Percentiles rank a stretch among this genome's conserved stretches.
Evolutionary conservation across 306 rosid genomes (phyloP).

Genomic region (Vigna reflexopilosa): DNA sequence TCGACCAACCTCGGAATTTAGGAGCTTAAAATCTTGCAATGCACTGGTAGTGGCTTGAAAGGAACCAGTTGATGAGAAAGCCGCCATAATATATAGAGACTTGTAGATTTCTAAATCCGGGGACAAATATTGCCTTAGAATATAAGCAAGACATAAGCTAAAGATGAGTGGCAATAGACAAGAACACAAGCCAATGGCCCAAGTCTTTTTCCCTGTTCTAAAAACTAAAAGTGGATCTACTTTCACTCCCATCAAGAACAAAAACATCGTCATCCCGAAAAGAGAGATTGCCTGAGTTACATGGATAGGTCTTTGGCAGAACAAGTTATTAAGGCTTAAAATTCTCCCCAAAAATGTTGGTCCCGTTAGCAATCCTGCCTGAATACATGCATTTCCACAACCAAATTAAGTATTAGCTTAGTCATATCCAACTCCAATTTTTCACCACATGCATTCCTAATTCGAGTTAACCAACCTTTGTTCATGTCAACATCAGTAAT

Average conservation of each 20-base stretch:
- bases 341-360: constrained; percentile 55
- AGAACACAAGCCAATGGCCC: constrained; percentile 48
- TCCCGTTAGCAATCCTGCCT: constrained; percentile 61
- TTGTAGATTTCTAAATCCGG: constrained; percentile 21
- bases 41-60: constrained; percentile 55
- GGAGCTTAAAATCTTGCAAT: constrained; percentile 60
- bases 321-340: not conserved
- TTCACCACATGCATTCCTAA: not conserved
- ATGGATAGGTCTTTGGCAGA: constrained; percentile 36
- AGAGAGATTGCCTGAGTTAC: constrained; percentile 54
- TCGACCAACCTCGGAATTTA: constrained; percentile 70
- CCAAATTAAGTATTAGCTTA: not conserved
- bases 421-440: not conserved
- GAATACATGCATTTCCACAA: constrained; percentile 17
- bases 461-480: no score
- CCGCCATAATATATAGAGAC: constrained; percentile 12
- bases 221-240: constrained; percentile 41
- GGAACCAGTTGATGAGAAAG: constrained; percentile 50
- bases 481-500: no score
- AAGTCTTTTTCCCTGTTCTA: constrained; percentile 54
- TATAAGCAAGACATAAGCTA: not conserved
- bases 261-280: constrained; percentile 55
- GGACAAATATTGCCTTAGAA: not conserved
- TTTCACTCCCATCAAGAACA: constrained; percentile 64
- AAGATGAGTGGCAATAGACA: constrained; percentile 34